Conservation (phyloP, 2,329 filamentous ascomycete species). For the Dactylonectria estremocensis region DNA sequence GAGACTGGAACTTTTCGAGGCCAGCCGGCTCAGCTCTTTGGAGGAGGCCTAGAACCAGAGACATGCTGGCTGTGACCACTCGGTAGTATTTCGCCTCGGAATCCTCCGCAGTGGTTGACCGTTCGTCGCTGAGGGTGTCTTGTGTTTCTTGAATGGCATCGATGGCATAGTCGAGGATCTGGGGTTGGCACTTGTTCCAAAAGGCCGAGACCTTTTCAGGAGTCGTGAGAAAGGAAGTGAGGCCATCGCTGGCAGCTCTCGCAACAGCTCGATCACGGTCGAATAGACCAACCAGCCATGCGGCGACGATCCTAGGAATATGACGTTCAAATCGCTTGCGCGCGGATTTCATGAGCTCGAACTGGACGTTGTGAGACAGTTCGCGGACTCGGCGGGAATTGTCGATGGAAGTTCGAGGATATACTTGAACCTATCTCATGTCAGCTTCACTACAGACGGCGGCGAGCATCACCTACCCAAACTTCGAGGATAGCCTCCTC, state of each 20-base stretch:
- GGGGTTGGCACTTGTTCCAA: slow-evolving; percentile 84
- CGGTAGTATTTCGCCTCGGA: slow-evolving; percentile 88
- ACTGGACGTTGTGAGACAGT: slow-evolving; percentile 83
- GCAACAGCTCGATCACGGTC: slow-evolving; percentile 86
- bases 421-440: slow-evolving; percentile 79
- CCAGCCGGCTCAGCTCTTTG: slow-evolving; percentile 66
- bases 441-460: background rate
- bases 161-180: slow-evolving; percentile 86
- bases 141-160: slow-evolving; percentile 86
- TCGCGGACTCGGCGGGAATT: slow-evolving; percentile 90
- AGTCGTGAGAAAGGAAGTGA: slow-evolving; percentile 82
- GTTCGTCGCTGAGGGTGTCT: slow-evolving; percentile 89
- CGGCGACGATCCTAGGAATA: slow-evolving; percentile 82
- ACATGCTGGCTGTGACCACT: slow-evolving; percentile 73
- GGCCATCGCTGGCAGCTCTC: slow-evolving; percentile 82
- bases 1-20: slow-evolving; percentile 70
- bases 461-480: slow-evolving; percentile 73
- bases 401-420: slow-evolving; percentile 92
- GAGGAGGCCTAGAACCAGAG: slow-evolving; percentile 69
- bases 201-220: slow-evolving; percentile 84
- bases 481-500: slow-evolving; percentile 89
- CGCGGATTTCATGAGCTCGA: slow-evolving; percentile 71
- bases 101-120: slow-evolving; percentile 87
- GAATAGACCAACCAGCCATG: slow-evolving; percentile 93
- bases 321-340: slow-evolving; percentile 89